These are phyloP conservation scores for Rubroboletus satanas DNA, from an alignment of 768 basidiomycete genomes.

Conservation along the genomic window DNA sequence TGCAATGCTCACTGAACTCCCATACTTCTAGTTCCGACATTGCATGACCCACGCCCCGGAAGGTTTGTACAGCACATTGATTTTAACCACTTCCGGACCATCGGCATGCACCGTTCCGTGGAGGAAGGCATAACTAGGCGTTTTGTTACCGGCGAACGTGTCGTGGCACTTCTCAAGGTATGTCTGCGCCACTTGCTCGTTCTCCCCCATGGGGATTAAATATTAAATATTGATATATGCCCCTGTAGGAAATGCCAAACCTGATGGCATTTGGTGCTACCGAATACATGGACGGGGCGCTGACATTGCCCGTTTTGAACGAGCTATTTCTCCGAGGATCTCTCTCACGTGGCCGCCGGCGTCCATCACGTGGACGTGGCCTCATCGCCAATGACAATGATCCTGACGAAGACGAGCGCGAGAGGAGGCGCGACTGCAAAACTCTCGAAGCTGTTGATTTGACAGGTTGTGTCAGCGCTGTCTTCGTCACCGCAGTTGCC, in stretches of 20 bases:
- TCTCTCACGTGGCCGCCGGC: constrained; percentile 64
- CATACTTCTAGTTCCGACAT: constrained; percentile 51
- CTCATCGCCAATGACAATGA: constrained; percentile 49
- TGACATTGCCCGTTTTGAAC: constrained; percentile 79
- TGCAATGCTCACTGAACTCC: not conserved
- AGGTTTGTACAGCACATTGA: constrained; percentile 83
- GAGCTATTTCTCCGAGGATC: constrained; percentile 88
- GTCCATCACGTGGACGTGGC: constrained; percentile 62
- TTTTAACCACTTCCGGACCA: constrained; percentile 96
- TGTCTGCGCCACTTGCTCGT: constrained; percentile 15
- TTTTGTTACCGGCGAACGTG: constrained; percentile 88
- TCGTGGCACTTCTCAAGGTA: constrained; percentile 76
- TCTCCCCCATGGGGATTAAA: constrained; percentile 4
- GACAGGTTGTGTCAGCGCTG: constrained; percentile 90
- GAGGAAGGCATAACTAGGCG: constrained; percentile 86
- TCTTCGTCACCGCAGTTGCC: constrained; percentile 81
- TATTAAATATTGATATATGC: not conserved
- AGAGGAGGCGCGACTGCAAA: constrained; percentile 66
- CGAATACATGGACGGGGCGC: constrained; percentile 96
- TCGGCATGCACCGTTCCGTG: constrained; percentile 90
- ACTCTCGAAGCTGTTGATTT: constrained; percentile 88
- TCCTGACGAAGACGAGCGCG: constrained; percentile 71
- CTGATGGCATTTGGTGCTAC: constrained; percentile 89
- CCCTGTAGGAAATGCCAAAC: constrained; percentile 78
- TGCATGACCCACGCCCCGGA: constrained; percentile 69